Conservation (phyloP, 2,329 filamentous ascomycete genomes). For the Xylaria arbuscula region DNA sequence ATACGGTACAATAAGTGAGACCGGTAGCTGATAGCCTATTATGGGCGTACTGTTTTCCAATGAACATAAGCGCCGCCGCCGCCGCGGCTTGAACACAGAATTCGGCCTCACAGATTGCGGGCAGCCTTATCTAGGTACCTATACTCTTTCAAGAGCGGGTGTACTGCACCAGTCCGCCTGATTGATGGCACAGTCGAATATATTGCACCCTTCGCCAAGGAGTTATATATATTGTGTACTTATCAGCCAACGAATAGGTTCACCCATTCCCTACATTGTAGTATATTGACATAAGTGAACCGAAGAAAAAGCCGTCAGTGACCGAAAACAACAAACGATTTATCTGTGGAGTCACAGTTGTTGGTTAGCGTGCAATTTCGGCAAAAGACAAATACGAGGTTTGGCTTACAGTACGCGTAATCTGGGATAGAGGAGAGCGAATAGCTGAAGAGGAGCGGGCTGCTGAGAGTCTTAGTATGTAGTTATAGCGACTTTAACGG, state of each 20-base stretch:
- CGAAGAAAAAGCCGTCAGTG: not conserved
- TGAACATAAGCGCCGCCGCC: not conserved
- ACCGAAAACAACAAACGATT: conserved; percentile 48
- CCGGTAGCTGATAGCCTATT: not conserved
- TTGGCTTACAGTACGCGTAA: conserved; percentile 55
- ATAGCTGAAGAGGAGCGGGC: conserved; percentile 53
- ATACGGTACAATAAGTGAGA: not conserved
- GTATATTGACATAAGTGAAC: conserved; percentile 26
- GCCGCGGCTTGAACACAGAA: conserved; percentile 43
- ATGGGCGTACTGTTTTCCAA: not conserved
- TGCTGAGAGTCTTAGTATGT: not conserved
- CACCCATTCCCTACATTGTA: conserved; percentile 48
- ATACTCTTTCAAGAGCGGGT: conserved; percentile 52
- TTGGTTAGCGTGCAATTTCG: not conserved
- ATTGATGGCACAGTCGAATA: conserved; percentile 54
- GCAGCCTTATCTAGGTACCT: conserved; percentile 49
- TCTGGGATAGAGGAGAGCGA: conserved; percentile 52
- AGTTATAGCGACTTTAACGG: not conserved
- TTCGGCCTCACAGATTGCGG: conserved; percentile 53
- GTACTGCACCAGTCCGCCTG: conserved; percentile 56
- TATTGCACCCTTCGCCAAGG: conserved; percentile 53
- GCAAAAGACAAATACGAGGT: not conserved
- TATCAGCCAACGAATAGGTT: conserved; percentile 54
- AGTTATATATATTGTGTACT: conserved; percentile 51
- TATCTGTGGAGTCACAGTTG: conserved; percentile 47